Conservation (phyloP, 78 protist species). For the slime mould (Dictyostelium discoideum) region DNA sequence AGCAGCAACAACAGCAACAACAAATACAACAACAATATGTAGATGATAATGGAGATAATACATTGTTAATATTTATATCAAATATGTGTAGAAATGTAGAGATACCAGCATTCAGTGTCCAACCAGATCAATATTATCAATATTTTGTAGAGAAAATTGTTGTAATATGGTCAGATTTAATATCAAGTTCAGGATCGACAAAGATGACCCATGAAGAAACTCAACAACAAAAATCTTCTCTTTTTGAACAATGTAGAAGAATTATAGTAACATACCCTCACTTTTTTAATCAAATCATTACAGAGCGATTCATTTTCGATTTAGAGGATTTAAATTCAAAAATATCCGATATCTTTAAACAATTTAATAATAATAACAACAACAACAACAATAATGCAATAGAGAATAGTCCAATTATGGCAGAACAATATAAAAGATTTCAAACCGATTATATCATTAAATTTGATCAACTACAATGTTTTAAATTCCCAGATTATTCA, state of each 20-base stretch:
- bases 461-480: conserved; percentile 3
- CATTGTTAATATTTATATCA: background rate
- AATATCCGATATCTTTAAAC: background rate
- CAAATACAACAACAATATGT: background rate
- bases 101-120: background rate
- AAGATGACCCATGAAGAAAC: background rate
- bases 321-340: background rate
- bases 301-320: background rate
- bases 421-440: background rate
- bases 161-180: background rate
- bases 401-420: background rate
- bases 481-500: background rate
- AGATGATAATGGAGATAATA: background rate
- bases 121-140: background rate
- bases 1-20: background rate
- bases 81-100: background rate
- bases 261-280: background rate
- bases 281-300: background rate
- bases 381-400: background rate
- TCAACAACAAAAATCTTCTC: background rate
- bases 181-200: background rate
- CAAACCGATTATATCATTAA: background rate
- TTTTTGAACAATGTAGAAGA: background rate
- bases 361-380: background rate
- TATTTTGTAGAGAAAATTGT: background rate